phyloP scores from a whole-genome alignment of 2,329 filamentous ascomycete genomes.

The Neurospora crassa region DNA sequence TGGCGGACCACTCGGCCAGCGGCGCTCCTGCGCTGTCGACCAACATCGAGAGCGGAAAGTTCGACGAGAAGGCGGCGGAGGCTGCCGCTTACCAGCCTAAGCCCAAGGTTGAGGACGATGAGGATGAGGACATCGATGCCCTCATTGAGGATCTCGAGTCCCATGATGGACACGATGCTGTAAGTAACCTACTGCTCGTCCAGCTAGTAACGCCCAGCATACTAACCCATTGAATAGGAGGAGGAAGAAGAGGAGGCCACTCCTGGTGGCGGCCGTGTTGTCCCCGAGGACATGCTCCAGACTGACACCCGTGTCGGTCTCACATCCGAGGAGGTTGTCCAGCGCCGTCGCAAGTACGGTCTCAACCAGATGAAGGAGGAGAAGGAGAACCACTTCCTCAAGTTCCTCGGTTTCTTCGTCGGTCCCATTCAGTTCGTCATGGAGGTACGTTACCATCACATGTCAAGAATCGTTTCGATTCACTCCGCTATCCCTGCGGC shows the following conservation, averaged over 20 bases:
- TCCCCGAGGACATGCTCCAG: slow-evolving; percentile 61
- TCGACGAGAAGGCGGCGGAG: slow-evolving; percentile 48
- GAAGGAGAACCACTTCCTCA: slow-evolving; percentile 74
- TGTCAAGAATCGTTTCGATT: slow-evolving; percentile 4
- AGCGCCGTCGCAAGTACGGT: slow-evolving; percentile 62
- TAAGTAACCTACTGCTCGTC: slow-evolving; percentile 7
- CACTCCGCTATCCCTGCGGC: slow-evolving; percentile 1
- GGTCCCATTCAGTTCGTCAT: slow-evolving; percentile 92
- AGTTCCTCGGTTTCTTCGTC: slow-evolving; percentile 75
- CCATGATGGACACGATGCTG: slow-evolving; percentile 58
- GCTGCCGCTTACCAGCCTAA: slow-evolving; percentile 25
- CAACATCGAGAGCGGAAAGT: slow-evolving; percentile 54
- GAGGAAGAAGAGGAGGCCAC: slow-evolving; percentile 37
- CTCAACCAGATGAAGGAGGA: slow-evolving; percentile 84
- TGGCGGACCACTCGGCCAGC: slow-evolving; percentile 39
- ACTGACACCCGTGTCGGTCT: slow-evolving; percentile 65
- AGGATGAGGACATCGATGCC: slow-evolving; percentile 76
- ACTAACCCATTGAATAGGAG: slow-evolving; percentile 34
- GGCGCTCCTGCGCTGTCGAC: slow-evolving; percentile 47
- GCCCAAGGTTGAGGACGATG: slow-evolving; percentile 43
- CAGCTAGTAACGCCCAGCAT: not conserved
- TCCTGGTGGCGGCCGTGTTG: slow-evolving; percentile 44
- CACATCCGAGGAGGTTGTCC: slow-evolving; percentile 57
- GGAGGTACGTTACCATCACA: slow-evolving; percentile 50
- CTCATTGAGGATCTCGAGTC: slow-evolving; percentile 83